These are phyloP conservation scores for Dactylellina parvicollis DNA, from an alignment of 2,329 filamentous ascomycete species.

Conservation along the genomic window DNA sequence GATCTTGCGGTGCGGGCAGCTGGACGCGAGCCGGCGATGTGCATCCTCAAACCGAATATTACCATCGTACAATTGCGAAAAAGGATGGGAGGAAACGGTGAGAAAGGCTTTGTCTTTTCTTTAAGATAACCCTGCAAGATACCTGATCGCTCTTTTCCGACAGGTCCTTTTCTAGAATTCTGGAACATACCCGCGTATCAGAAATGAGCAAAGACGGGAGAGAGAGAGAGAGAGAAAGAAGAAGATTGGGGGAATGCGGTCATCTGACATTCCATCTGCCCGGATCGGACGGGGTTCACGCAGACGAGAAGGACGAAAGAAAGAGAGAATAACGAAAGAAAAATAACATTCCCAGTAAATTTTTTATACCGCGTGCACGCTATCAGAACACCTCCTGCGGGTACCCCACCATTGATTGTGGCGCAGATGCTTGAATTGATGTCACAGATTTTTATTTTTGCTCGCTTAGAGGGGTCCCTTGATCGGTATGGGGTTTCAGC, in stretches of 20 bases:
- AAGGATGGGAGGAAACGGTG: not conserved
- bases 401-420: conserved; percentile 38
- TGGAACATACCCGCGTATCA: conserved; percentile 43
- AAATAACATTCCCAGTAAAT: no score
- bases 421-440: conserved; percentile 53
- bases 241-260: not conserved
- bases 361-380: conserved; percentile 19
- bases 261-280: not conserved
- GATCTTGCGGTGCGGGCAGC: not conserved
- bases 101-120: not conserved
- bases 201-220: conserved; percentile 19
- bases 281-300: no score
- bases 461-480: conserved; percentile 32
- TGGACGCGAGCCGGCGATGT: no score
- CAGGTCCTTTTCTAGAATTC: conserved; percentile 6
- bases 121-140: conserved; percentile 8
- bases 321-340: no score
- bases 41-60: no score
- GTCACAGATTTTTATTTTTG: conserved; percentile 28
- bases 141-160: conserved; percentile 20
- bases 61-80: not conserved
- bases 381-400: conserved; percentile 4
- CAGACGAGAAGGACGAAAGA: no score
- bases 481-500: conserved; percentile 33
- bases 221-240: no score